Evolutionary conservation across 2,329 filamentous ascomycete genomes (phyloP).

Genomic region (Endocalyx cinctus): DNA sequence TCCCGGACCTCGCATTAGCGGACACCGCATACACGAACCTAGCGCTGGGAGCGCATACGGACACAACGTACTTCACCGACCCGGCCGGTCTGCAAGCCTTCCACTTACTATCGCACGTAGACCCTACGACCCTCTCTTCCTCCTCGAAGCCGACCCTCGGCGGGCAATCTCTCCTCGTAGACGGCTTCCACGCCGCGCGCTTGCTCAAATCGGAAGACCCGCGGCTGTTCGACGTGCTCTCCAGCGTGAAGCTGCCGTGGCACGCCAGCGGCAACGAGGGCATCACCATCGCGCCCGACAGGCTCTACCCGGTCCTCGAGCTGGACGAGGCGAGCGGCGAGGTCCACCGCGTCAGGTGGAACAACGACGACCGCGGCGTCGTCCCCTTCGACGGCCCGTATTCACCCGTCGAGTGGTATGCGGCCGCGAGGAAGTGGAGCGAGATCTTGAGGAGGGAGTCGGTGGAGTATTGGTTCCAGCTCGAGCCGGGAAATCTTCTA

Average conservation of each 20-base stretch:
- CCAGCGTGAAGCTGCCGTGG: constrained; percentile 56
- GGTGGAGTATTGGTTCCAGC: constrained; percentile 74
- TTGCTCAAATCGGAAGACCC: constrained; percentile 52
- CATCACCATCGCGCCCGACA: constrained; percentile 71
- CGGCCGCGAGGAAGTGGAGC: constrained; percentile 71
- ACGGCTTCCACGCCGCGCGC: constrained; percentile 72
- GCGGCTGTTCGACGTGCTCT: constrained; percentile 54
- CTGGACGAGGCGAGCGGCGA: constrained; percentile 36
- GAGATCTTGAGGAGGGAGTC: constrained; percentile 59
- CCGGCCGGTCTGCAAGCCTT: constrained; percentile 89
- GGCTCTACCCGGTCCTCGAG: constrained; percentile 67
- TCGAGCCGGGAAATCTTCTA: constrained; percentile 72
- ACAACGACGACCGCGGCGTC: constrained; percentile 80
- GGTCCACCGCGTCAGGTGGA: constrained; percentile 74
- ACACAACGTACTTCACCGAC: constrained; percentile 94
- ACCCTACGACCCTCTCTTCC: constrained; percentile 9
- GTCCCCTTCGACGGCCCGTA: constrained; percentile 50
- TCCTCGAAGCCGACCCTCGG: constrained; percentile 39
- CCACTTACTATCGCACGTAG: constrained; percentile 75
- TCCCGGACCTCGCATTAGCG: constrained; percentile 78
- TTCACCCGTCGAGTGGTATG: constrained; percentile 65
- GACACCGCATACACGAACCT: constrained; percentile 91
- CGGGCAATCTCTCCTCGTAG: constrained; percentile 76
- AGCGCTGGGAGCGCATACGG: constrained; percentile 79
- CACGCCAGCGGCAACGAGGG: constrained; percentile 90